A percentile compares a stretch with the other conserved stretches of the same genome.
phyloP scores from a whole-genome alignment of 768 basidiomycete species.

The Mycena capillaripes region DNA sequence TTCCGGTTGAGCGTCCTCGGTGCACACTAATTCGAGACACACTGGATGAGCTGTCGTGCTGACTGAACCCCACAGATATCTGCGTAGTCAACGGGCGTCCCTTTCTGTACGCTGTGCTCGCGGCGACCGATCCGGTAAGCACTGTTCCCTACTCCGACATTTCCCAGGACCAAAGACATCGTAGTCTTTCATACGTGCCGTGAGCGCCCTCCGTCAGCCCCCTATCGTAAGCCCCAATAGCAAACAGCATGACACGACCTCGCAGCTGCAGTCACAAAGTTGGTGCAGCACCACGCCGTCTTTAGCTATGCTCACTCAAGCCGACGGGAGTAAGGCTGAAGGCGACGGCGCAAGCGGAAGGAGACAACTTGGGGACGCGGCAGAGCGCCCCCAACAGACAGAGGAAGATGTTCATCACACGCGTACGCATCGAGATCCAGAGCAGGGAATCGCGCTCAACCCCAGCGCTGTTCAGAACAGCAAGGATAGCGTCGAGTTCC shows the following conservation, averaged over 20 bases:
- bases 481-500: too few relatives aligned
- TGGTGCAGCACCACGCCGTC: not conserved
- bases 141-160: not conserved
- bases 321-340: not conserved
- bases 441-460: not conserved
- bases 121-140: not conserved
- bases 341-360: not conserved
- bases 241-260: not conserved
- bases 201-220: not conserved
- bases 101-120: not conserved
- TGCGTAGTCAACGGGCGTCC: not conserved
- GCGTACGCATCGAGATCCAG: not conserved
- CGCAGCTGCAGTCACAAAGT: not conserved
- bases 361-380: not conserved
- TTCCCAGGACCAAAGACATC: not conserved
- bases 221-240: not conserved
- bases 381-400: not conserved
- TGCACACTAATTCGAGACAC: not conserved
- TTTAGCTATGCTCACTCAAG: not conserved
- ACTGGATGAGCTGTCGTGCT: not conserved
- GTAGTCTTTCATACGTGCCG: not conserved
- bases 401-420: too few relatives aligned
- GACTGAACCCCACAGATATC: not conserved
- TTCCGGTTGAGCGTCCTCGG: not conserved
- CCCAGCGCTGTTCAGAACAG: not conserved